Conservation (phyloP, 768 basidiomycete species). For the Lepiota brunneoincarnata region DNA sequence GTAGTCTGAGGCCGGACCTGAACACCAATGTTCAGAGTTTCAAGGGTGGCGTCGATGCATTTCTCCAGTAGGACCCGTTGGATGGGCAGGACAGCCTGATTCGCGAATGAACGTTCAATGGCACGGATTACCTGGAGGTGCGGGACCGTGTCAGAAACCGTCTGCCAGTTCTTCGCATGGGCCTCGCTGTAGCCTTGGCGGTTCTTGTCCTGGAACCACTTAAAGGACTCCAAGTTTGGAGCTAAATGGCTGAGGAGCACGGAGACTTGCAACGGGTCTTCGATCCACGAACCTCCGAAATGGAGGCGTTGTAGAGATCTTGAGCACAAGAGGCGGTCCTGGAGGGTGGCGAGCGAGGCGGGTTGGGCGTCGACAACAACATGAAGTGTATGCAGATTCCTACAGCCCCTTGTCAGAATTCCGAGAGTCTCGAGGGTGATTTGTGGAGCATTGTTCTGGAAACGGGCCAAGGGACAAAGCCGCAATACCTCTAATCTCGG, state of each 20-base stretch:
- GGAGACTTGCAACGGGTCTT: constrained; percentile 65
- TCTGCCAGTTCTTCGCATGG: constrained; percentile 69
- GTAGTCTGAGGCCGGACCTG: constrained; percentile 27
- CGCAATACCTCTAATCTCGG: constrained; percentile 69
- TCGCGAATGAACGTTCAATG: constrained; percentile 50
- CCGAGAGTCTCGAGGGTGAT: constrained; percentile 65
- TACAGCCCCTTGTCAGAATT: constrained; percentile 55
- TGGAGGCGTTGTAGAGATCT: constrained; percentile 67
- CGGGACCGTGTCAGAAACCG: constrained; percentile 65
- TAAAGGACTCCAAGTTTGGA: constrained; percentile 65
- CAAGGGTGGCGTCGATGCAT: constrained; percentile 42
- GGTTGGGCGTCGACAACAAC: constrained; percentile 60
- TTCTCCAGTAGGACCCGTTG: constrained; percentile 39
- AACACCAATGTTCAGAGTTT: constrained; percentile 28
- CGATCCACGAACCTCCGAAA: constrained; percentile 72
- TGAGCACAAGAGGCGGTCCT: constrained; percentile 51
- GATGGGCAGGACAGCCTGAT: constrained; percentile 11
- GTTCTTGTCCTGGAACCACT: constrained; percentile 79
- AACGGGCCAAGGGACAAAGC: constrained; percentile 67
- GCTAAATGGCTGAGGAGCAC: constrained; percentile 77
- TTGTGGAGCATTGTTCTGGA: constrained; percentile 49
- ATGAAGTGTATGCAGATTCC: constrained; percentile 59
- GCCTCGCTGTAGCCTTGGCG: constrained; percentile 67
- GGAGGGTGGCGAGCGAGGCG: constrained; percentile 43
- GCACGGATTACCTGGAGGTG: constrained; percentile 66